Base-by-base conservation (phyloP, 2,329 filamentous ascomycete genomes). In the Chrysosporium queenslandicum region DNA sequence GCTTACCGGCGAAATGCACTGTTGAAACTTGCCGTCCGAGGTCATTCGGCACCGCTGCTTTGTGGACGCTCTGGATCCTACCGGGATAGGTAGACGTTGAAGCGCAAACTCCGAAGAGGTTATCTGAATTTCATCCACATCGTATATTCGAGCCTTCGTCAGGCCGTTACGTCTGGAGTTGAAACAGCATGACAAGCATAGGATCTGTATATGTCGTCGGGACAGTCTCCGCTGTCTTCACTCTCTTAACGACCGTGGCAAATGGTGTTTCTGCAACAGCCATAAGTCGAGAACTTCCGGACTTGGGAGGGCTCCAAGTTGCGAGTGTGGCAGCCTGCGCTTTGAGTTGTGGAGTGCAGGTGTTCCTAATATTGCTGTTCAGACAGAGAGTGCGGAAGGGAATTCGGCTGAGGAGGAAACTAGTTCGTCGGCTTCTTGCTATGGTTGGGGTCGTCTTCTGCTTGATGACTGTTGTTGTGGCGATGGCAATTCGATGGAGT, bases 401-500 rank as follows among this genome's bases (percentile, higher is more conserved):
- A 9, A 12, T 40, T 34, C 29, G 39, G 9, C 23, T 46, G 9
- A 32, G 8, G 36, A 46, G 30, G 25, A 41, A 32, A 23, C 16
- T 40, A 18, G 29, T 41, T 23, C 6, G 32, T 4, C 18, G 50
- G 23, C 3, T 41, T 23, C 9, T 46, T n/a, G 6, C 47, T 16
- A 21, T 41, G 3, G 12, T 52, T 5, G 50, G 41, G 18, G 2
- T 47, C 34, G 23, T 41, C 6, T 42, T 52, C 7, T 30, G 9
- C n/a, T 27, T 52, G 18, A 40, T 40, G 23, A 30, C 34, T 20
- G 42, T 42, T 6, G 50, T 52, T 30, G 50, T 30, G 11, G 50
- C 41, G 6, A 46, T 52, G 50, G 50, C 50, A 8, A 40, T 52
- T 21, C 6, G 50, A 12, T 52, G 32, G 32, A 52, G 50, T 16